Conservation (phyloP, 495 filamentous ascomycete genomes). For the Daldinia loculata region DNA sequence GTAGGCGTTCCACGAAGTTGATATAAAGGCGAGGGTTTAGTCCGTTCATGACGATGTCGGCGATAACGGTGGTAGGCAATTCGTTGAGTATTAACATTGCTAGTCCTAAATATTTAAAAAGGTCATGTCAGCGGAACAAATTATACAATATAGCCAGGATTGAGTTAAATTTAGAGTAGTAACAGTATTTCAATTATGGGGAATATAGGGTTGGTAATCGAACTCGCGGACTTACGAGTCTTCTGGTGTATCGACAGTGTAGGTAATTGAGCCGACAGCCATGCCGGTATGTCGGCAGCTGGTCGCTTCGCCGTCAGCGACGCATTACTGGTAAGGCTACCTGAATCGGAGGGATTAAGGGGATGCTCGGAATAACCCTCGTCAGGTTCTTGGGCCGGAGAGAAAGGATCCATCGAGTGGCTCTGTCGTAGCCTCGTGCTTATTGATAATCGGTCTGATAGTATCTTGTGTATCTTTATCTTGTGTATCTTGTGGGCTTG, state of each 20-base stretch:
- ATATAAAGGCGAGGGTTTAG: conserved; percentile 85
- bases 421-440: conserved; percentile 13
- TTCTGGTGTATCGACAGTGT: conserved; percentile 56
- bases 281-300: conserved; percentile 51
- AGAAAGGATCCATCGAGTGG: conserved; percentile 49
- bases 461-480: background rate
- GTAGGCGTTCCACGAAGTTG: conserved; percentile 85
- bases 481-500: conserved; percentile 5
- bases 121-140: conserved; percentile 8
- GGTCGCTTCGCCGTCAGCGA: conserved; percentile 40
- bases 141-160: background rate
- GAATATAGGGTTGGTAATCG: background rate
- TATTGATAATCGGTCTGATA: conserved; percentile 18
- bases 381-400: conserved; percentile 56
- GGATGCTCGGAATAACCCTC: conserved; percentile 69
- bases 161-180: background rate
- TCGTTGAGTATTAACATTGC: conserved; percentile 73
- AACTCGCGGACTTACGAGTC: conserved; percentile 53
- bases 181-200: conserved; percentile 10
- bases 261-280: conserved; percentile 57
- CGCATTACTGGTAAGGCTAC: conserved; percentile 35
- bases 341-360: conserved; percentile 53
- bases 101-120: conserved; percentile 55
- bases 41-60: conserved; percentile 74
- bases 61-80: conserved; percentile 77